Base-by-base conservation (phyloP, 2,329 filamentous ascomycete species). In the Penicillium brevicompactum region DNA sequence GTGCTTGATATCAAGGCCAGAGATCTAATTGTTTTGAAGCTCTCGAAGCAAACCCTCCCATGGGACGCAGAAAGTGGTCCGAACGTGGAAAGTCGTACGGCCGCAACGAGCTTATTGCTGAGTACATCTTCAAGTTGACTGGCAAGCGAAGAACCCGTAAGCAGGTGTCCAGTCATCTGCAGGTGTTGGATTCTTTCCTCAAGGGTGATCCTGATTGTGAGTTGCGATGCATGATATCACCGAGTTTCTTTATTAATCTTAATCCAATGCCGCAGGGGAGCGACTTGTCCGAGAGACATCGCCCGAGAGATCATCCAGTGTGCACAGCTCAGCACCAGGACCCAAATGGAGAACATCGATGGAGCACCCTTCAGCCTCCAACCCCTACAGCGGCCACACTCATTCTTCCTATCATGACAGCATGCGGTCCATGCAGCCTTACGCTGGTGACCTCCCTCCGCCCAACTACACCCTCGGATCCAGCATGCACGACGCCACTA, bases 101-200 rank as follows among this genome's bases (percentile, higher is more conserved):
- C 24, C 80, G 84, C 38, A 87, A 87, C 64, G 84, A 87, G 68
- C 72, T 86, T 44, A 85, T 87, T 57, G 78, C 84, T 21, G 78
- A 84, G 61, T 83, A 80, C 49, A 86, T 87, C 56, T 72, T 75
- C 60, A 78, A 78, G 53, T 73, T 78, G 55, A 86, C 84, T 6
- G 82, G 84, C 21, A 79, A 80, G 53, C 66, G 63, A 24, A 76
- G 84, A 50, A 72, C 70, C 14, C 76, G 84, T 48, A 87, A 87
- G 67, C 82, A 87, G 64, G 82, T 87, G 4, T 87, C 84, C 0
- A 87, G 84, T 62, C 84, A 87, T 65, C 79, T 87, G 24, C 84
- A 87, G 68, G 84, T 87, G 2, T 74, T 87, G 18, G 84, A 84
- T 67, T 78, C 77, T 11, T 81, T 83, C 56, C 72, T 86, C 37